phyloP scores from a whole-genome alignment of 2,329 filamentous ascomycete genomes.

The Trichoderma polysporum region DNA sequence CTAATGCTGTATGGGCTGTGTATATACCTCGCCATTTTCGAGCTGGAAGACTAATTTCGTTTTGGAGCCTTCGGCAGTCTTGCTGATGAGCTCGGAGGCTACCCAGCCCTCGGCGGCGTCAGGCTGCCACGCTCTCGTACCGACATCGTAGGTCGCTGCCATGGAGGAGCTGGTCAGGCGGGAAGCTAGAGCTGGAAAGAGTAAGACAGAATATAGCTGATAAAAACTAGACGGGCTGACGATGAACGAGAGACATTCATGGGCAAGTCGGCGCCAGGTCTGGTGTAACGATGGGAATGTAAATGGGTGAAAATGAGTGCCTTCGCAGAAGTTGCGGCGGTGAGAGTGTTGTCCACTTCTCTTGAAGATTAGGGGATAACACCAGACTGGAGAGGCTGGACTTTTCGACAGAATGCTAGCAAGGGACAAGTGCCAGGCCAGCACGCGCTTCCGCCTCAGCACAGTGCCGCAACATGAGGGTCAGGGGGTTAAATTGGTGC shows the following conservation, averaged over 20 bases:
- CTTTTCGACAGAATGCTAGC: constrained; percentile 16
- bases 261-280: constrained; percentile 12
- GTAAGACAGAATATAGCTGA: not conserved
- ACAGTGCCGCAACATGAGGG: constrained; percentile 17
- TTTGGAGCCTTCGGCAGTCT: constrained; percentile 79
- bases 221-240: constrained; percentile 16
- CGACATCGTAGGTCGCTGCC: constrained; percentile 94
- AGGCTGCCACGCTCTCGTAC: constrained; percentile 97
- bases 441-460: constrained; percentile 1
- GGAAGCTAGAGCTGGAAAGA: constrained; percentile 18
- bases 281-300: not conserved
- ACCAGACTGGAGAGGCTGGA: constrained; percentile 19
- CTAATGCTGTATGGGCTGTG: not conserved
- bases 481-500: constrained; percentile 8
- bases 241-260: constrained; percentile 19
- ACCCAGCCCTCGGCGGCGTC: constrained; percentile 96
- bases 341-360: constrained; percentile 19
- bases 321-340: constrained; percentile 21
- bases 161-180: constrained; percentile 47
- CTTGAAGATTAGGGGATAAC: constrained; percentile 16
- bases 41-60: constrained; percentile 84
- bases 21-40: constrained; percentile 85
- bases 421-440: constrained; percentile 17
- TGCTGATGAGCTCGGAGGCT: constrained; percentile 88
- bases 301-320: constrained; percentile 22